Percentiles rank a stretch among this genome's conserved stretches.
phyloP scores from a whole-genome alignment of 2,329 filamentous ascomycete species.

The Colletotrichum orbiculare region DNA sequence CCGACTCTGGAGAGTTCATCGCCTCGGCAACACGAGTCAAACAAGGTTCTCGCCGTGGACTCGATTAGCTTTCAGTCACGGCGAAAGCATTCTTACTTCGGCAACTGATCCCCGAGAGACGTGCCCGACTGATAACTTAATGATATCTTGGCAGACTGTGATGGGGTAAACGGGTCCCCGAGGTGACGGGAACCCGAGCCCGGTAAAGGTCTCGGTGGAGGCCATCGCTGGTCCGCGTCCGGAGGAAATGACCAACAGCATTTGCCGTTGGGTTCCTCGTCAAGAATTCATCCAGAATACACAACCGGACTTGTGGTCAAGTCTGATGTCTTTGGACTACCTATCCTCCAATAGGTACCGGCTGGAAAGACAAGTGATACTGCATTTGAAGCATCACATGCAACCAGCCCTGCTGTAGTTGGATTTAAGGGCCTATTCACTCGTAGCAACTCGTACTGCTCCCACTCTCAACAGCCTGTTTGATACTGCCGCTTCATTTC shows the following conservation, averaged over 20 bases:
- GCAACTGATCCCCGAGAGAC: conserved; percentile 1
- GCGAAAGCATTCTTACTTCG: background rate
- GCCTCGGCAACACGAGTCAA: background rate
- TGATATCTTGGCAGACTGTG: background rate
- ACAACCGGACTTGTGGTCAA: too few relatives aligned
- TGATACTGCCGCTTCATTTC: background rate
- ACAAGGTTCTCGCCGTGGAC: background rate
- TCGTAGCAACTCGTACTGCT: fast-evolving
- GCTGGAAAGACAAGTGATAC: too few relatives aligned
- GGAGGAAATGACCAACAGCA: background rate
- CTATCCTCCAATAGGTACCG: too few relatives aligned
- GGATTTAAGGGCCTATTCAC: background rate
- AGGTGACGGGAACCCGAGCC: background rate
- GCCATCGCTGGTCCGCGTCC: background rate
- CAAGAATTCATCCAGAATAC: too few relatives aligned
- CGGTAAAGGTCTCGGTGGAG: background rate
- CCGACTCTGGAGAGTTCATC: background rate
- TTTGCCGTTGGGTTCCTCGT: too few relatives aligned
- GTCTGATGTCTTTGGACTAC: too few relatives aligned
- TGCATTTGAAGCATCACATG: background rate
- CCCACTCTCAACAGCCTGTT: fast-evolving
- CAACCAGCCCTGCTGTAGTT: background rate
- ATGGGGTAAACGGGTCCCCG: background rate
- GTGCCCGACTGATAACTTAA: background rate
- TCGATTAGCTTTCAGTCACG: background rate